Evolutionary conservation across 2,329 filamentous ascomycete genomes (phyloP).

Genomic region (Trichoderma sp.): DNA sequence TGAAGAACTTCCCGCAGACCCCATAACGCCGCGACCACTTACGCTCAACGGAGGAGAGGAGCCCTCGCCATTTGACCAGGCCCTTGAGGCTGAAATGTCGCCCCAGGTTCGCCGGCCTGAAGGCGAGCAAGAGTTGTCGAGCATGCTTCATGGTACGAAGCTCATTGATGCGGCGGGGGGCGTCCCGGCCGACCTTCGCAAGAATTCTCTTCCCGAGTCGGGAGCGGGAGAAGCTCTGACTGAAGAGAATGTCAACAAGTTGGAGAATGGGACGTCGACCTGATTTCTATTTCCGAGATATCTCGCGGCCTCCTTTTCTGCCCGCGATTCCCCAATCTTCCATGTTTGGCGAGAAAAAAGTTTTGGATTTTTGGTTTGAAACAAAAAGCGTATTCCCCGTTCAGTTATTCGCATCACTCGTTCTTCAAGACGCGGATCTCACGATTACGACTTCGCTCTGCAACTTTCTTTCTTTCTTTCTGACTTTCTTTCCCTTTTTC

Average conservation of each 20-base stretch:
- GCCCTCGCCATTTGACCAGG: slow-evolving; percentile 47
- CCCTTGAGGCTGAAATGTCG: slow-evolving; percentile 39
- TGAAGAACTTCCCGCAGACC: slow-evolving; percentile 40
- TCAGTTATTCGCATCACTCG: background rate
- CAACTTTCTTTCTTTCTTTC: background rate
- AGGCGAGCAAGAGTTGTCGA: slow-evolving; percentile 47
- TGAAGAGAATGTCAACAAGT: slow-evolving; percentile 56
- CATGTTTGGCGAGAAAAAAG: background rate
- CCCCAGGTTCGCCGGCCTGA: slow-evolving; percentile 42
- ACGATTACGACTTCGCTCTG: slow-evolving; percentile 22
- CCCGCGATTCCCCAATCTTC: background rate
- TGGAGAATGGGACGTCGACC: slow-evolving; percentile 43
- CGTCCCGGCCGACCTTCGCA: slow-evolving; percentile 37
- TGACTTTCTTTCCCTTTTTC: background rate
- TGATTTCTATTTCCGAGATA: background rate
- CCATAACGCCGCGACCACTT: slow-evolving; percentile 47
- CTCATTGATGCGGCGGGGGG: slow-evolving; percentile 51
- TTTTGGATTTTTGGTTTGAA: slow-evolving; percentile 2
- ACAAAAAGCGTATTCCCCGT: background rate
- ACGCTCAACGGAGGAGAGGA: slow-evolving; percentile 45
- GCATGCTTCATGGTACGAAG: slow-evolving; percentile 51
- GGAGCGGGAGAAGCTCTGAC: slow-evolving; percentile 51
- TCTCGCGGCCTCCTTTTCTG: background rate
- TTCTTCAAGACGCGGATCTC: slow-evolving; percentile 16
- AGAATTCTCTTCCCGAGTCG: slow-evolving; percentile 42